Evolutionary conservation across 2,329 filamentous ascomycete genomes (phyloP).

Genomic region (Colletotrichum costaricense): DNA sequence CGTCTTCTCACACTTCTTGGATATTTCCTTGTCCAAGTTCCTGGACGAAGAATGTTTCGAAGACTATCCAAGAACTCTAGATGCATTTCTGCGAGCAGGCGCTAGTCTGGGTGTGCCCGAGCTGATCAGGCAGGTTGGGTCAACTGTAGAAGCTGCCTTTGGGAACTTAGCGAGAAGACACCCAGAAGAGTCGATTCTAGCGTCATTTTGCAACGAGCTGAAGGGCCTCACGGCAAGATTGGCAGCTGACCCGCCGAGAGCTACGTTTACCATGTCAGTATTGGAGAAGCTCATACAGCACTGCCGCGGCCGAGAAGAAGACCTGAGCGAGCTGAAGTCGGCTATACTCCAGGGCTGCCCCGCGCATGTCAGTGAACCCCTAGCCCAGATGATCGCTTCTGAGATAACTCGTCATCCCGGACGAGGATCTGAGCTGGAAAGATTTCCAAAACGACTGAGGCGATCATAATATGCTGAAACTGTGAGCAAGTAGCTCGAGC

Average conservation of each 20-base stretch:
- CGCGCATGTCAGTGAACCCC: neutral
- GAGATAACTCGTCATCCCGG: neutral
- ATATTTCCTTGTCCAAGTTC: neutral
- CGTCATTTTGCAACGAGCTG: neutral
- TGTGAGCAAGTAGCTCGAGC: neutral
- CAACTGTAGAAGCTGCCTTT: neutral
- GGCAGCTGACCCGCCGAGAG: neutral
- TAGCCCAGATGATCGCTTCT: neutral
- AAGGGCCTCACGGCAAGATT: neutral
- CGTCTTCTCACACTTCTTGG: neutral
- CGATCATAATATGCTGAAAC: neutral
- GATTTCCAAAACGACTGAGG: neutral
- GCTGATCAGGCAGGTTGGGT: neutral
- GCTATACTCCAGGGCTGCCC: neutral
- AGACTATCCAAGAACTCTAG: neutral
- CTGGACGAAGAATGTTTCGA: neutral
- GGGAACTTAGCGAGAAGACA: neutral
- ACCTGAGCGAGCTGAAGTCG: neutral
- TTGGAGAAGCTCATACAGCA: neutral
- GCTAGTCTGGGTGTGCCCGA: neutral
- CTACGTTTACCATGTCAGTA: neutral
- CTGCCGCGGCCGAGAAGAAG: neutral
- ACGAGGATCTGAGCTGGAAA: neutral
- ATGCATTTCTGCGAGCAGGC: neutral
- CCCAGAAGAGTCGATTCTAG: neutral